phyloP scores from a whole-genome alignment of 139 green algal genomes.

The Pleodorina starrii region DNA sequence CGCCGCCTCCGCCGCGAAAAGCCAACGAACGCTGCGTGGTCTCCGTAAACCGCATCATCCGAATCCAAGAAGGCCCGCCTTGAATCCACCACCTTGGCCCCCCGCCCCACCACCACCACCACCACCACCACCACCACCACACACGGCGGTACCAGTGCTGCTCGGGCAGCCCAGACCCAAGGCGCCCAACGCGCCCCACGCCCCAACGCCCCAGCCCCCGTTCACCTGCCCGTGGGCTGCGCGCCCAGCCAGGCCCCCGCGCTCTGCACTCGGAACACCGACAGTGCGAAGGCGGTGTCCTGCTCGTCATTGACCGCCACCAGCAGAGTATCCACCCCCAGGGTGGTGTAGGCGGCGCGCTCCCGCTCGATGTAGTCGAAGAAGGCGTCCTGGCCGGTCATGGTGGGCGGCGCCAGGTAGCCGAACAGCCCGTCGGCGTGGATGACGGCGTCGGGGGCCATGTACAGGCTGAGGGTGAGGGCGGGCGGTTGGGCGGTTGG shows the following conservation, averaged over 20 bases:
- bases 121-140: no score
- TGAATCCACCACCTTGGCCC: no score
- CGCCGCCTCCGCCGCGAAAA: no score
- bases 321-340: slow-evolving; percentile 2
- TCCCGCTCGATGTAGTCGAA: slow-evolving; percentile 5
- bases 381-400: not conserved
- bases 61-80: no score
- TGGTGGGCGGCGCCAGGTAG: not conserved
- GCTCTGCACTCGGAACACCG: not conserved
- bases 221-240: not conserved
- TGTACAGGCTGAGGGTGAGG: not conserved
- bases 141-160: no score
- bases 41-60: no score
- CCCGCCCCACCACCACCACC: no score
- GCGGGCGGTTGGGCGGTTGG: no score
- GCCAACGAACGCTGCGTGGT: no score
- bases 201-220: not conserved
- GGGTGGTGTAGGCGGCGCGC: not conserved
- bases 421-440: slow-evolving; percentile 1
- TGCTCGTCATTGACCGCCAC: slow-evolving; percentile 12
- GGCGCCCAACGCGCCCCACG: no score
- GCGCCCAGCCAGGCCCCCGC: not conserved
- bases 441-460: slow-evolving; percentile 6
- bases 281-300: slow-evolving; percentile 11
- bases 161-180: no score